Evolutionary conservation across 352 stramenopile genomes (phyloP), one percentile per base, ranked within the genome.

Genomic region (Globisporangium nagaii): DNA sequence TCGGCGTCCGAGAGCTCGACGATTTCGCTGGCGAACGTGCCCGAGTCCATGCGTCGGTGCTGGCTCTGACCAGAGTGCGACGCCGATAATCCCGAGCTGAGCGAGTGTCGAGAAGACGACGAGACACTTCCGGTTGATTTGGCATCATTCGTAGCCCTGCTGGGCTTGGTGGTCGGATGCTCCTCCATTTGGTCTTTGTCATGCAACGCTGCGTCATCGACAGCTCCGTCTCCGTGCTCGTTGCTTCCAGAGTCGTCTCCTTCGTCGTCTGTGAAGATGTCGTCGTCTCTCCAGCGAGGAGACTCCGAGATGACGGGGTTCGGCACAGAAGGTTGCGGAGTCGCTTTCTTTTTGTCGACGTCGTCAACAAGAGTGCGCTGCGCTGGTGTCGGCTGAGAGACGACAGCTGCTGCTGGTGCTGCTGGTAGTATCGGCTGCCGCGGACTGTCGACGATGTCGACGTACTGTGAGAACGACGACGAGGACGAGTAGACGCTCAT

Each of bases 211-310:
- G 25, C 28, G 4, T 19, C 22, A n/a, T 31, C 19, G 15, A 28
- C 19, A 42, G 11, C 13, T 43, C 19, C 6, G 47, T 15, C 17
- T 22, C 11, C 35, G 10, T 37, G 43, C 1, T 22, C 30, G 10
- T 39, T 41, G n/a, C 50, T 44, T n/a, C 3, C 53, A 7, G 28
- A 57, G 15, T 58, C 49, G 12, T 56, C 62, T 4, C 10, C 17
- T 28, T 63, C 51, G 25, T 71, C 56, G 24, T 66, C 61, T 2
- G 35, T 62, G 41, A 76, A 73, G 4, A 58, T 43, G 12, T 73
- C 59, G 9, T 76, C 62, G 42, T 73, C 62, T 42, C 43, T 57
- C 68, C 65, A 73, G 22, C 34, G 65, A 51, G 30, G 54, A 15
- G 34, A 74, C 30, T 56, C 70, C 24, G 32, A 67, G 41, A 58